Base-by-base conservation (phyloP, 768 basidiomycete species). In the Pulveroboletus sp. region DNA sequence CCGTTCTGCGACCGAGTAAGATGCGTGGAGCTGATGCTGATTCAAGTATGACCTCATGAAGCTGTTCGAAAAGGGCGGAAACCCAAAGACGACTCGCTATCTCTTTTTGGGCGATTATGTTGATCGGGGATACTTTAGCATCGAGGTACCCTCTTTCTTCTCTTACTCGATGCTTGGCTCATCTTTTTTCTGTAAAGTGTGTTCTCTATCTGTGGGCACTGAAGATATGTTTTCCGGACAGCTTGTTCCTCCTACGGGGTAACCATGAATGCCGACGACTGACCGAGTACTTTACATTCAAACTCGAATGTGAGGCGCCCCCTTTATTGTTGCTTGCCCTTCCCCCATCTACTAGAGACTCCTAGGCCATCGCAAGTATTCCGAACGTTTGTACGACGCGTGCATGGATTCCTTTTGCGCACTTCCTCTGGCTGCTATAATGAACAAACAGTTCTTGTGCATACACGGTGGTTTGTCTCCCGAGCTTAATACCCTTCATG, bases 381-480 rank as follows among this genome's bases (percentile, higher is more conserved):
- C 92, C 7, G 95, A 97, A 58, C 83, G 84, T 24, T 80, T 99
- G 52, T 99, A 99, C 68, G 93, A 99, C 53, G 93, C 92, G 24
- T 93, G 91, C 78, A 95, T 97, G 93, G 90, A 96, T 26, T 91
- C 91, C 0, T 98, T 99, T 75, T 97, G 94, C 65, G 79, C 89
- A 0, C 79, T 99, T 0, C 96, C 96, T 2, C 79, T 99, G 8
- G 95, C 95, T 1, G 96, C 96, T 30, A 70, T 99, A 63, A 97
- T 98, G 95, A 99, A 99, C 76, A 97, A 97, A 67, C 96, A 98
- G 70, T 99, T 99, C 70, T 75, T 98, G 43, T 99, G 95, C 69
- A 96, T 98, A 53, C 96, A 99, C 54, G 96, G 96, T 28, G 96
- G 96, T 15, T 76, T 99, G 11, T 94, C 91, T 0, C 96, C 96